Percentiles rank a stretch among this genome's conserved stretches.
phyloP scores from a whole-genome alignment of 768 basidiomycete species.

The Tephrocybe rancida region DNA sequence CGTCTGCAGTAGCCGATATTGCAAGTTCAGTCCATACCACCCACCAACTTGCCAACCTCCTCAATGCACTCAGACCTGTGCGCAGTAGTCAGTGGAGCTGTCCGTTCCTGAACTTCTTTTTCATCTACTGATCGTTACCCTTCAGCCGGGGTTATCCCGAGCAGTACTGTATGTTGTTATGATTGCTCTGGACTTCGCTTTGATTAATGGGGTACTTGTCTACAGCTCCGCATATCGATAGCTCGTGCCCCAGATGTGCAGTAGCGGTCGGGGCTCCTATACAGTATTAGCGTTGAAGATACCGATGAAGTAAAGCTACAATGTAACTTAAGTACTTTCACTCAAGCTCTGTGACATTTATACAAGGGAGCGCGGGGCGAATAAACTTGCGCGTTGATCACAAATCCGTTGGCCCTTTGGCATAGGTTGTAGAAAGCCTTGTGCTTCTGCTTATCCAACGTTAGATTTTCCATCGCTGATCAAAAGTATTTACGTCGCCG shows the following conservation, averaged over 20 bases:
- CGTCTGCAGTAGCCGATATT: conserved; percentile 30
- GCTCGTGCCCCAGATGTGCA: conserved; percentile 41
- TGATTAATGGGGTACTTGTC: neutral
- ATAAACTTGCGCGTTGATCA: too few relatives aligned
- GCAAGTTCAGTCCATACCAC: conserved; percentile 57
- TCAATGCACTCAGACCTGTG: conserved; percentile 38
- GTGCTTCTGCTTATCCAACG: too few relatives aligned
- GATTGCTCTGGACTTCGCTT: neutral
- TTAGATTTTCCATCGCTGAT: too few relatives aligned
- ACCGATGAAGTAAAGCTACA: too few relatives aligned
- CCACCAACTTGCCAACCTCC: conserved; percentile 43
- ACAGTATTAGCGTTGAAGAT: too few relatives aligned
- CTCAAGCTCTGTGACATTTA: too few relatives aligned
- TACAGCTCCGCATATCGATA: conserved; percentile 44
- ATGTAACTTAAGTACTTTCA: too few relatives aligned
- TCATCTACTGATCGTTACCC: neutral
- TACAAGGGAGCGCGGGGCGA: too few relatives aligned
- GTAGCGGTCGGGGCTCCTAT: too few relatives aligned
- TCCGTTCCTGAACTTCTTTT: neutral
- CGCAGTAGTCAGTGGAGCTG: conserved; percentile 44
- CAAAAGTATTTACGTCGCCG: too few relatives aligned
- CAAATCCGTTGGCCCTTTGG: too few relatives aligned
- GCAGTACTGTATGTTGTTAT: conserved; percentile 41
- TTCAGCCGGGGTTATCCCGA: conserved; percentile 45
- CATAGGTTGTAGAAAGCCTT: too few relatives aligned